Evolutionary conservation across 1,284 basidiomycete genomes (phyloP), one percentile per base, ranked within the genome.

Genomic region (Puccinia polysora): DNA sequence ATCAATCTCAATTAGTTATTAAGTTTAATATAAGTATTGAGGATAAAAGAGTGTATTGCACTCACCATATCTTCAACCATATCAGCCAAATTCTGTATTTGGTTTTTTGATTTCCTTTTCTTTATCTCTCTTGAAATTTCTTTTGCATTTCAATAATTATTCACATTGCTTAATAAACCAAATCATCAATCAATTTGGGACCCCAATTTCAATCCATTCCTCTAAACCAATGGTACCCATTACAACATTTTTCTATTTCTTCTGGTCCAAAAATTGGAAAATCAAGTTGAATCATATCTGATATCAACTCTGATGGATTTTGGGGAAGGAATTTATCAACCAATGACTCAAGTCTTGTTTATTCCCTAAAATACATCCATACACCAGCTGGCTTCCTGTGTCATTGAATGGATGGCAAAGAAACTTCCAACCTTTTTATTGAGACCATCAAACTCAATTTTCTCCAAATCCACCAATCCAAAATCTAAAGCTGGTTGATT

Each of bases 31-130:
- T n/a, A n/a, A n/a, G n/a, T n/a, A n/a, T n/a, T n/a, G n/a, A n/a
- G n/a, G n/a, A n/a, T n/a, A n/a, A n/a, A n/a, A n/a, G n/a, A n/a
- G n/a, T n/a, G 47, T 63, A 1, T 20, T 71, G 6, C 49, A 72
- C 32, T 72, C 69, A 2, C 69, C 69, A 20, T 60, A 72, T 34
- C 34, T 72, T 12, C 50, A 50, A 34, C n/a, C n/a, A n/a, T n/a
- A 49, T 38, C 28, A 50, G 25, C 25, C 36, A 8, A 23, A 15
- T n/a, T 34, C 40, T 50, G 10, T 32, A 8, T 45, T 62, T 18
- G 49, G 63, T 32, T 14, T 36, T 6, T 71, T 58, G 0, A 62
- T 38, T 10, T 15, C 25, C 10, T 43, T 72, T 20, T 7, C 15
- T 14, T 38, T 47, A 20, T 50, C 68, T 14, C 32, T 55, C 6